Base-by-base conservation (phyloP, 306 rosid species). In the Ziziphus jujuba region DNA sequence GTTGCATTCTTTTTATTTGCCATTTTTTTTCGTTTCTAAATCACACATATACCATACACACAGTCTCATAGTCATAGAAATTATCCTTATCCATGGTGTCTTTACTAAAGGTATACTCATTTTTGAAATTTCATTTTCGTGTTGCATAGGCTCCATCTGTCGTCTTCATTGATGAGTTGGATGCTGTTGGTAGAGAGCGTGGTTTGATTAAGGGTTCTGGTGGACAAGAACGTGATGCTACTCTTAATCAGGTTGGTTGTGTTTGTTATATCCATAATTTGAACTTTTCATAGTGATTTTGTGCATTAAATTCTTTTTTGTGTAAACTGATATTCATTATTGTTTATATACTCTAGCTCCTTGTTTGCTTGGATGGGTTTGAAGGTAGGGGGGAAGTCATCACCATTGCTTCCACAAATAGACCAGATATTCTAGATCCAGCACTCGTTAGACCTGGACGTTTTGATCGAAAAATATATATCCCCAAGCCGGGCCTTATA, bases 121-220 rank as follows among this genome's bases (percentile, higher is more conserved):
- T 44, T n/a, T 74, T 61, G 59, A 78, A 45, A 22, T 43, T 22
- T 56, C 19, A 33, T 72, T 25, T 49, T 67, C 57, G 59, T 62
- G 57, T 44, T 74, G 61, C 72, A 58, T 67, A 93, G 98, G 98
- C 98, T 71, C 98, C 98, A 23, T 93, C 98, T 17, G 98, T 93
- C 68, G 98, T 93, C 75, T 93, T 93, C 78, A 93, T 93, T 60
- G 98, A 93, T 75, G 98, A 93, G 79, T 84, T 93, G 64, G 98
- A 93, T 82, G 98, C 98, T 12, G 98, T 93, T 63, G 98, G 98
- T 75, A 90, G 98, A 83, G 96, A 84, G 75, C 98, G 98, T 81
- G 98, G 98, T 63, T 76, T 93, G 87, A 93, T 93, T 63, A 93
- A 93, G 81, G 98, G 98, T 73, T 93, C 97, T 54, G 98, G 98